Conservation (phyloP, 2,329 filamentous ascomycete species). For the Ophiocordyceps camponoti-saundersi region DNA sequence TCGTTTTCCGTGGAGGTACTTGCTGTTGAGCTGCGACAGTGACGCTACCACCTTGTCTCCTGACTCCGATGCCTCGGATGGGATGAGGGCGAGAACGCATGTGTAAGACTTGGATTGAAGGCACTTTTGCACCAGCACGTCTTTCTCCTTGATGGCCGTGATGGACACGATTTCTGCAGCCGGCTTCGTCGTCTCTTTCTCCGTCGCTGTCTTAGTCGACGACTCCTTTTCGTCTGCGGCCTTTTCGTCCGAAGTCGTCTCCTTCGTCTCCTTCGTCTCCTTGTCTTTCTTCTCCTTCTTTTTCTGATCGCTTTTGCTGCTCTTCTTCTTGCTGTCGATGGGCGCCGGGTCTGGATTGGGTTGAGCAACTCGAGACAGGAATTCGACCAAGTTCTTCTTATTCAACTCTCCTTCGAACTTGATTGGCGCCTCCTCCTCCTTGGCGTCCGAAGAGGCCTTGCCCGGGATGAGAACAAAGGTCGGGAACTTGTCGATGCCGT, state of each 20-base stretch:
- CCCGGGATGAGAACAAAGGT: slow-evolving; percentile 65
- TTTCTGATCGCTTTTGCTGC: slow-evolving; percentile 15
- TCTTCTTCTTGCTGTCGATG: slow-evolving; percentile 16
- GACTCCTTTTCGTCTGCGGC: slow-evolving; percentile 15
- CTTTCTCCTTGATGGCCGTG: slow-evolving; percentile 42
- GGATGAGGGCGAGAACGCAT: slow-evolving; percentile 64
- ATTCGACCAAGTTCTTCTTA: slow-evolving; percentile 65
- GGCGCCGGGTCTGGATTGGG: slow-evolving; percentile 61
- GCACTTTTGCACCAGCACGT: slow-evolving; percentile 53
- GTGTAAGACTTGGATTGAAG: slow-evolving; percentile 60
- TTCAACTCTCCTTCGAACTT: slow-evolving; percentile 72
- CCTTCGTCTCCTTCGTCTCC: slow-evolving; percentile 7
- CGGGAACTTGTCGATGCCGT: slow-evolving; percentile 63
- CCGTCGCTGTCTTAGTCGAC: slow-evolving; percentile 8
- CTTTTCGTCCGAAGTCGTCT: slow-evolving; percentile 14
- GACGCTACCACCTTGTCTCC: slow-evolving; percentile 41
- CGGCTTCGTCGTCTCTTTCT: slow-evolving; percentile 4
- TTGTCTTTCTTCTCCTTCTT: slow-evolving; percentile 21
- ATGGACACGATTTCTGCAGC: slow-evolving; percentile 38
- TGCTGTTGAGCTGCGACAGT: slow-evolving; percentile 59
- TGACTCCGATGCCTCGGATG: slow-evolving; percentile 30
- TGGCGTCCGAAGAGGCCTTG: background rate
- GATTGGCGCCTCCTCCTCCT: slow-evolving; percentile 45
- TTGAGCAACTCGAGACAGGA: slow-evolving; percentile 60
- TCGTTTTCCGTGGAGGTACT: slow-evolving; percentile 48